These are phyloP conservation scores for Dryadomyces quercus-mongolicae DNA, from an alignment of 2,329 filamentous ascomycete species.

Conservation along the genomic window DNA sequence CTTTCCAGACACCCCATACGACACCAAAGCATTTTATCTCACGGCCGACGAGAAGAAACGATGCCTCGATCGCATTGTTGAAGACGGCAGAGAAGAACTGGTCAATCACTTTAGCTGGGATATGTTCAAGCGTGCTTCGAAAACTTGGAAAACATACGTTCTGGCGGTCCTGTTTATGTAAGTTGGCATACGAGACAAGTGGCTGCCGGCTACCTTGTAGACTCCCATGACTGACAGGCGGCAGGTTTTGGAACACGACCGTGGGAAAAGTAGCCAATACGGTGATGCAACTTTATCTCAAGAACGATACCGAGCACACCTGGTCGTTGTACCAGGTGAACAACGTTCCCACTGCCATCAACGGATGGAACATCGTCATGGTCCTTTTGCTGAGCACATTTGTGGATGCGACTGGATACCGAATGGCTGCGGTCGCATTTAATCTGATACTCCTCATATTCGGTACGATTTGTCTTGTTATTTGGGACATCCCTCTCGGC, in stretches of 20 bases:
- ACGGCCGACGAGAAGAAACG: constrained; percentile 21
- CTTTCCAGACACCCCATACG: constrained; percentile 35
- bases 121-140: constrained; percentile 13
- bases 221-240: background rate
- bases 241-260: constrained; percentile 5
- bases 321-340: constrained; percentile 19
- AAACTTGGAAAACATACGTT: constrained; percentile 17
- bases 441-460: constrained; percentile 16
- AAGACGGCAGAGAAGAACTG: constrained; percentile 15
- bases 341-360: constrained; percentile 18
- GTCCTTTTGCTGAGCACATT: constrained; percentile 16
- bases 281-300: constrained; percentile 17
- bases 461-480: constrained; percentile 18
- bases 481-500: constrained; percentile 21
- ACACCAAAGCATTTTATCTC: constrained; percentile 22
- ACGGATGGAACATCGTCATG: constrained; percentile 18
- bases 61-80: constrained; percentile 23
- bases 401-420: constrained; percentile 20
- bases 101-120: constrained; percentile 13
- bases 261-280: constrained; percentile 10
- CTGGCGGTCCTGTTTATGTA: constrained; percentile 18
- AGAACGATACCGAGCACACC: constrained; percentile 15
- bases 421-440: constrained; percentile 17
- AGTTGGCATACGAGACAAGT: background rate
- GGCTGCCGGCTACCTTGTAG: no score